phyloP scores from a whole-genome alignment of 2,329 filamentous ascomycete genomes.

The Diaporthe sp. region DNA sequence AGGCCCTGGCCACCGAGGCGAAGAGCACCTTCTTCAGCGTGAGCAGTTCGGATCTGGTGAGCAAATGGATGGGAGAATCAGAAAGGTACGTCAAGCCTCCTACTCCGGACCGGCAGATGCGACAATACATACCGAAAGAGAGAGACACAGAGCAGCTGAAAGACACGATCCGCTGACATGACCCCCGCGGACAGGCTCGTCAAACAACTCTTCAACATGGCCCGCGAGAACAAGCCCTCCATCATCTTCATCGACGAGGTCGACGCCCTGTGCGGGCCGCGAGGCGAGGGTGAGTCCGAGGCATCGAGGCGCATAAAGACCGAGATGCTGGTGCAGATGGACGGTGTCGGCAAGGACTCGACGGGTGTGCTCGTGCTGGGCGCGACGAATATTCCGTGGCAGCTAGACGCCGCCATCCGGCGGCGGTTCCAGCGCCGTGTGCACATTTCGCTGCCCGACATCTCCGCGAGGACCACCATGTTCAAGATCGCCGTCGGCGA shows the following conservation, averaged over 20 bases:
- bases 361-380: conserved; percentile 94
- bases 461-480: conserved; percentile 90
- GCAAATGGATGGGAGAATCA: conserved; percentile 99
- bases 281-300: conserved; percentile 96
- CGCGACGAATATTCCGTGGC: conserved; percentile 99
- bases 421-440: conserved; percentile 96
- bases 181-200: conserved; percentile 76
- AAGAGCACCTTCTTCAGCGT: conserved; percentile 99
- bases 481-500: conserved; percentile 95
- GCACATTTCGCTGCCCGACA: conserved; percentile 93
- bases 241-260: conserved; percentile 99
- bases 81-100: conserved; percentile 75
- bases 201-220: conserved; percentile 97
- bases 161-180: conserved; percentile 3
- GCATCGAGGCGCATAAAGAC: conserved; percentile 98
- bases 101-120: no score
- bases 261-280: conserved; percentile 93
- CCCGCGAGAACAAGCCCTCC: conserved; percentile 95
- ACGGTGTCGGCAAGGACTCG: conserved; percentile 96
- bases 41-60: conserved; percentile 95
- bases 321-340: conserved; percentile 98
- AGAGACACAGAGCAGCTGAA: no score
- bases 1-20: conserved; percentile 97
- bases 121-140: neutral
- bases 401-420: conserved; percentile 95